Base-by-base conservation (phyloP, 2,329 filamentous ascomycete species). In the Nemania sp. region DNA sequence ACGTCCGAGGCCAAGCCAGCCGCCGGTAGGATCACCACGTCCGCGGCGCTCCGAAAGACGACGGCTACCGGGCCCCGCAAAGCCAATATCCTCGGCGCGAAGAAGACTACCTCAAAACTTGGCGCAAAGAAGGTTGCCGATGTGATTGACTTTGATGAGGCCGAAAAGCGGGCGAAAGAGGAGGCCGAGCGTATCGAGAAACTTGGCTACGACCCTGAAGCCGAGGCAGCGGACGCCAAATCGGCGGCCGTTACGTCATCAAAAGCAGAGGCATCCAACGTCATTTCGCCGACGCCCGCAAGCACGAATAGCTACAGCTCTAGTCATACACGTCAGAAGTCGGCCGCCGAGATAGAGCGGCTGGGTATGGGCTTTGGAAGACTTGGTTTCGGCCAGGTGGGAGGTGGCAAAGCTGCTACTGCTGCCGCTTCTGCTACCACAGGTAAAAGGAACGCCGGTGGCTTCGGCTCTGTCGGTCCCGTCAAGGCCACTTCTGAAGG, bases 121-220 rank as follows among this genome's bases (percentile, higher is more conserved):
- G 95, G 94, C 37, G 94, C 88, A 29, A 98, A 98, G 86, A 98
- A 98, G 81, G 86, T 96, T 35, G 84, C 81, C 47, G 90, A 93
- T 67, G 79, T 87, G 12, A 93, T 99, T 65, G 94, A 99, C 79
- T 99, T 99, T 71, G 95, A 99, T 66, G 95, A 94, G 75, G 95
- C 93, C 2, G 95, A 99, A 81, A 92, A 91, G 77, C 97, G 96
- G 79, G 95, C 95, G 45, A 96, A 94, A 76, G 95, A 98, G 77
- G 95, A 99, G 77, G 95, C 93, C 2, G 95, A 98, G 76, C 89
- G 95, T 68, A 95, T 97, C 73, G 92, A 90, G 74, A 97, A 96
- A 78, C 81, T 99, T 20, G 95, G 95, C 40, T 99, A 99, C 72
- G 92, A 99, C 70, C 92, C 93, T 0, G 90, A 97, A 65, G 93